Evolutionary conservation across 1,139 yeast species (phyloP), one percentile per base, ranked within the genome.

Genomic region (Debaryomycetaceae sp.): DNA sequence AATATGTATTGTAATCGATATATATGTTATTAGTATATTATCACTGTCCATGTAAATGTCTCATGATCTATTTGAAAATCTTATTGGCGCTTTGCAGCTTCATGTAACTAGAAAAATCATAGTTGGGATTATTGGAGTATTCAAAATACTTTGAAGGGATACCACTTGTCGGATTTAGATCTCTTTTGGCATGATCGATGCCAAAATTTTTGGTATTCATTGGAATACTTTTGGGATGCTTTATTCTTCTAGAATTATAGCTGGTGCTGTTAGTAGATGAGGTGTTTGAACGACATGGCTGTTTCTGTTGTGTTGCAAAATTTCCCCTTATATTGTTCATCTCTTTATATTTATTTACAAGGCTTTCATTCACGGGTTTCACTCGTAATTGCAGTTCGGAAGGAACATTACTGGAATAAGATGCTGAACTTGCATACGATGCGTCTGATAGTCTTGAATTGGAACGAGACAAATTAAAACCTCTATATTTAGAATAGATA

Each of bases 401-500:
- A 3, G 53, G 46, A 5, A 51, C 51, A 11, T 47, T 49, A 39
- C 60, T 56, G 11, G 54, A 56, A 42, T 31, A 57, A 2, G 65
- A 61, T 3, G 56, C 55, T 23, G 51, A 45, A 42, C 60, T 58
- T 29, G 45, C 46, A 24, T 43, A 37, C 4, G 59, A 53, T 14
- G 51, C 36, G 1, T 49, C 36, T 0, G 44, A 24, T 2, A 40
- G 49, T 1, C 67, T 57, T 20, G 51, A 49, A 17, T 61, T 49
- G 45, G 68, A 53, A 23, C 60, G 56, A 6, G 66, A 45, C 70
- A 44, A 35, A 57, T 71, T 59, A 35, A 62, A 56, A 40, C 59
- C 60, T 42, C 69, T 65, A 50, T 74, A 74, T 48, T 66, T 70
- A n/a, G 78, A 74, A 49, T 74, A 74, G 43, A 74, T 65, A 52